These are phyloP conservation scores for Thalassiosira pacifica DNA, from an alignment of 352 stramenopile genomes.

Conservation along the genomic window DNA sequence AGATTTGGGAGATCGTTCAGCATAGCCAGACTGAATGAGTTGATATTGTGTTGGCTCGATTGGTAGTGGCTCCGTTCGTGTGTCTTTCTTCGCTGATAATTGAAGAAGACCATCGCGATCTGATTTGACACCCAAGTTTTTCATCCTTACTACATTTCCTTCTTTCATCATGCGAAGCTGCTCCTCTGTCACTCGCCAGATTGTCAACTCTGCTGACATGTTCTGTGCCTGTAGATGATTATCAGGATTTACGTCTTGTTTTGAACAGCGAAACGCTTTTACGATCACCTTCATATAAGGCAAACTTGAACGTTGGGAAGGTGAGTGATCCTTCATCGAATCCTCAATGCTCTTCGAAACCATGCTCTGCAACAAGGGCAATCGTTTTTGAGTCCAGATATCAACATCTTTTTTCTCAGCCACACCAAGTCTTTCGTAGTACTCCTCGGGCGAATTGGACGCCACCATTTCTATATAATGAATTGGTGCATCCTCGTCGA, in stretches of 20 bases:
- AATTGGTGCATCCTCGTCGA: constrained; percentile 76
- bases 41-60: constrained; percentile 38
- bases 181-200: constrained; percentile 78
- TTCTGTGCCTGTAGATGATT: constrained; percentile 20
- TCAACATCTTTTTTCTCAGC: constrained; percentile 66
- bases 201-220: constrained; percentile 63
- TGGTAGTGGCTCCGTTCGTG: constrained; percentile 56
- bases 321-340: constrained; percentile 67
- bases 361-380: constrained; percentile 65
- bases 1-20: constrained; percentile 51
- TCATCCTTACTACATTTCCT: constrained; percentile 66
- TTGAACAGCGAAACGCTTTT: constrained; percentile 45
- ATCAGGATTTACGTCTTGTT: neutral
- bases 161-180: constrained; percentile 76
- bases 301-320: constrained; percentile 56
- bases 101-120: constrained; percentile 66
- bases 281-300: constrained; percentile 77
- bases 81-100: constrained; percentile 69
- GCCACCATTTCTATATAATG: constrained; percentile 74
- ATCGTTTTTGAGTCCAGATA: constrained; percentile 73
- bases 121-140: constrained; percentile 71
- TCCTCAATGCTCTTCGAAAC: constrained; percentile 74
- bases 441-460: constrained; percentile 69
- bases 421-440: constrained; percentile 61
- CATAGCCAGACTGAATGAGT: constrained; percentile 52